phyloP scores from a whole-genome alignment of 1,139 yeast genomes.

The Kodamaea suecica region DNA sequence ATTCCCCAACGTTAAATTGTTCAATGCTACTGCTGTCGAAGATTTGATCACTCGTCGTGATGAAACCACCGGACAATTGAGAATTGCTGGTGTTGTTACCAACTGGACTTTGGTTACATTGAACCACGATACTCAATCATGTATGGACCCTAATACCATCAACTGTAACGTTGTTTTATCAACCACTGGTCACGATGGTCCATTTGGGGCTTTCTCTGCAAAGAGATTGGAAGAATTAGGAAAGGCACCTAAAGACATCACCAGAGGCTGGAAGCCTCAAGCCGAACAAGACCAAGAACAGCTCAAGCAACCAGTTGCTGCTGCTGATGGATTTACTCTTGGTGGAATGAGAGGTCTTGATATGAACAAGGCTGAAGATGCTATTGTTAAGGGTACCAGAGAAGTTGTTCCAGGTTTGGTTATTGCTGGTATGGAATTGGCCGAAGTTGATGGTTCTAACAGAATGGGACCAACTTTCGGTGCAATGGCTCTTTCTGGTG shows the following conservation, averaged over 20 bases:
- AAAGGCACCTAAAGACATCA: constrained; percentile 24
- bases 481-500: constrained; percentile 76
- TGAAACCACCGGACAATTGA: constrained; percentile 50
- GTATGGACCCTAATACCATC: constrained; percentile 85
- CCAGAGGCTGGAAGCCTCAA: constrained; percentile 15
- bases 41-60: constrained; percentile 73
- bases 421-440: constrained; percentile 79
- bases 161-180: constrained; percentile 69
- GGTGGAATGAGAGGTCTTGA: constrained; percentile 80
- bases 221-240: constrained; percentile 39
- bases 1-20: constrained; percentile 72
- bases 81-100: constrained; percentile 78
- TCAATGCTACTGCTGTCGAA: constrained; percentile 81
- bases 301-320: constrained; percentile 21
- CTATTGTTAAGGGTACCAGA: constrained; percentile 68
- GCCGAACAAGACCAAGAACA: constrained; percentile 2
- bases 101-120: constrained; percentile 78
- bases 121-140: constrained; percentile 74
- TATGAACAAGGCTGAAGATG: constrained; percentile 77
- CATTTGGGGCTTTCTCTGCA: constrained; percentile 80
- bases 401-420: constrained; percentile 70
- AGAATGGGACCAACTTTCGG: constrained; percentile 88
- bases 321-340: constrained; percentile 41
- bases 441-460: constrained; percentile 73
- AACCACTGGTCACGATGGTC: constrained; percentile 81